Conservation (phyloP, 1,139 yeast species). For the Lodderomyces orthopsilosis region DNA sequence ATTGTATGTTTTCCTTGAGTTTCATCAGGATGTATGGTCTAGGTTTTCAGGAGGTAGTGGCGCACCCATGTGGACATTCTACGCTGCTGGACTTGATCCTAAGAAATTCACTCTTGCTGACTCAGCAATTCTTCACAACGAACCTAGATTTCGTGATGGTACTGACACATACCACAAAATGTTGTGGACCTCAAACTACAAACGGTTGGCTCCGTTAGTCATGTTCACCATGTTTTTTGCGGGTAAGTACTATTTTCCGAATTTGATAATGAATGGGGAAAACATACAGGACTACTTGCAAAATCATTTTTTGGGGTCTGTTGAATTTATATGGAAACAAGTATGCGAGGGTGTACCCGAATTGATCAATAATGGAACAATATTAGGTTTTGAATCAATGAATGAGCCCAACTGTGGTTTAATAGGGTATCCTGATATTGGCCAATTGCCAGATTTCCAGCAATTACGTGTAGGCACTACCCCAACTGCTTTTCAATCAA, state of each 20-base stretch:
- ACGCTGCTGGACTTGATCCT: constrained; percentile 91
- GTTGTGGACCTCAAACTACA: constrained; percentile 93
- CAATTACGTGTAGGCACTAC: constrained; percentile 64
- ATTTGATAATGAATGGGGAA: constrained; percentile 62
- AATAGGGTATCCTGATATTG: constrained; percentile 52
- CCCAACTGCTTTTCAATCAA: constrained; percentile 61
- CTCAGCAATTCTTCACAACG: constrained; percentile 75
- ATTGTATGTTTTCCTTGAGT: constrained; percentile 76
- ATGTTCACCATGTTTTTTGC: constrained; percentile 88
- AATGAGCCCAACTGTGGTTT: constrained; percentile 82
- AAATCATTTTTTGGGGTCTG: constrained; percentile 55
- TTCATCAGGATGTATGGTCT: constrained; percentile 96
- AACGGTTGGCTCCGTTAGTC: constrained; percentile 68
- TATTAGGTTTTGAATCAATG: constrained; percentile 80
- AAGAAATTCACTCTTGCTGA: constrained; percentile 60
- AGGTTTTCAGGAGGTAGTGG: constrained; percentile 92
- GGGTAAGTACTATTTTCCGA: constrained; percentile 70
- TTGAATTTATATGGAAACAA: constrained; percentile 51
- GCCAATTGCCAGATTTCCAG: constrained; percentile 48
- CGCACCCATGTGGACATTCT: constrained; percentile 93
- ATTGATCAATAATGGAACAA: constrained; percentile 49
- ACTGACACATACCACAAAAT: constrained; percentile 66
- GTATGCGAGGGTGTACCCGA: constrained; percentile 50
- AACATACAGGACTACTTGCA: constrained; percentile 82
- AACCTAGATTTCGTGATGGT: constrained; percentile 27